phyloP scores from a whole-genome alignment of 2,329 filamentous ascomycete genomes.

The Mariannaea elegans region DNA sequence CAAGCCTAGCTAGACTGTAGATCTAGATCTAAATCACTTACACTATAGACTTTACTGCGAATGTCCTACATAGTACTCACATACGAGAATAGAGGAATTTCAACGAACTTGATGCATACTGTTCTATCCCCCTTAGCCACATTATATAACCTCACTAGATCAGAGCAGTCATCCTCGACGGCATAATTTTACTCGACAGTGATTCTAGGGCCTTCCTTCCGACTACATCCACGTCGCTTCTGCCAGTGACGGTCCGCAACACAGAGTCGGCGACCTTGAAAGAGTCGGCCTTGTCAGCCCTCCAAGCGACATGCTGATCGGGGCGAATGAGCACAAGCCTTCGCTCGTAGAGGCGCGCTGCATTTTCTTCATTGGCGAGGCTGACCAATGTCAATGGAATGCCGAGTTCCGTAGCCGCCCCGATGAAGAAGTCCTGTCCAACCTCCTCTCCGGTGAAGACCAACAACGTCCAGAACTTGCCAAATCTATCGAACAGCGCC shows the following conservation, averaged over 20 bases:
- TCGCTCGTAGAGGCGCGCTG: not conserved
- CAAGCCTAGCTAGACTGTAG: too few relatives aligned
- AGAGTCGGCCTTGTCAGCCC: not conserved
- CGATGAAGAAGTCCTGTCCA: not conserved
- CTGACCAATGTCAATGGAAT: not conserved
- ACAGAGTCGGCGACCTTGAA: not conserved
- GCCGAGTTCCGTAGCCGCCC: not conserved
- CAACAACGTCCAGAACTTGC: not conserved
- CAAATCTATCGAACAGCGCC: not conserved
- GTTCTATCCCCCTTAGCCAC: too few relatives aligned
- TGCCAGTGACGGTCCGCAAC: not conserved
- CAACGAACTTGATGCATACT: too few relatives aligned
- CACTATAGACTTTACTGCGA: too few relatives aligned
- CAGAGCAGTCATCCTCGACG: too few relatives aligned
- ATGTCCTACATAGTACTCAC: too few relatives aligned
- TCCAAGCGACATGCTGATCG: constrained; percentile 1
- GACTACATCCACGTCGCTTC: too few relatives aligned
- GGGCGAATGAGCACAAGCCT: not conserved
- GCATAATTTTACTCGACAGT: too few relatives aligned
- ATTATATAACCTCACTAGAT: too few relatives aligned
- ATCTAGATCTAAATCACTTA: too few relatives aligned
- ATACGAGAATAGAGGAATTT: too few relatives aligned
- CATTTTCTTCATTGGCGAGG: not conserved
- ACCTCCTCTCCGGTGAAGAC: not conserved
- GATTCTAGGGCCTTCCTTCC: too few relatives aligned